These are phyloP conservation scores for Podospora bellae-mahoneyi DNA, from an alignment of 495 filamentous ascomycete genomes.

Conservation along the genomic window DNA sequence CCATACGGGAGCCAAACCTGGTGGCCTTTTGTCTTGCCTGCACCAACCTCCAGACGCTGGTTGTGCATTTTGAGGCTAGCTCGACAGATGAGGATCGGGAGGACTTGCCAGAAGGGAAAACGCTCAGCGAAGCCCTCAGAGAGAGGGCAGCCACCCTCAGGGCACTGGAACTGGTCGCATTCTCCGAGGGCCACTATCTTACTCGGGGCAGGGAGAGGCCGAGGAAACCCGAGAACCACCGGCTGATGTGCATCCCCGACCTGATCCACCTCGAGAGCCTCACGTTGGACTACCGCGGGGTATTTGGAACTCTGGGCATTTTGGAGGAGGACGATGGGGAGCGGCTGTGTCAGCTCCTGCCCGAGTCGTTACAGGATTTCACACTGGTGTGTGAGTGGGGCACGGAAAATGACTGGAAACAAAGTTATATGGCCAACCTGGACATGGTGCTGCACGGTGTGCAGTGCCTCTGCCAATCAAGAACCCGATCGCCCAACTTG, in stretches of 20 bases:
- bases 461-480: constrained; percentile 24
- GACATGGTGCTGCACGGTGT: constrained; percentile 37
- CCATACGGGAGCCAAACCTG: constrained; percentile 32
- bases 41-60: constrained; percentile 28
- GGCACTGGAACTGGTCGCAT: constrained; percentile 30
- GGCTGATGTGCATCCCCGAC: constrained; percentile 32
- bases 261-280: constrained; percentile 26
- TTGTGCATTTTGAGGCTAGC: constrained; percentile 33
- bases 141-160: constrained; percentile 24
- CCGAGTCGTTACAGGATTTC: constrained; percentile 30
- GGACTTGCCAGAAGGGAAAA: constrained; percentile 31
- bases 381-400: constrained; percentile 37
- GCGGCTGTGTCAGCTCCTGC: constrained; percentile 31
- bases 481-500: constrained; percentile 19
- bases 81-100: constrained; percentile 33
- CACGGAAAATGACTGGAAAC: constrained; percentile 33
- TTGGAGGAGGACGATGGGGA: constrained; percentile 37
- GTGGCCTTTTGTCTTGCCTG: constrained; percentile 31
- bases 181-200: constrained; percentile 34
- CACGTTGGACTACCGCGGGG: constrained; percentile 34
- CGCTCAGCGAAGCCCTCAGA: constrained; percentile 28
- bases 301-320: constrained; percentile 36
- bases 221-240: constrained; percentile 36
- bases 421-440: constrained; percentile 32
- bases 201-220: constrained; percentile 34